Evolutionary conservation across 208 protist genomes (phyloP).

Genomic region (Histomonas meleagridis): DNA sequence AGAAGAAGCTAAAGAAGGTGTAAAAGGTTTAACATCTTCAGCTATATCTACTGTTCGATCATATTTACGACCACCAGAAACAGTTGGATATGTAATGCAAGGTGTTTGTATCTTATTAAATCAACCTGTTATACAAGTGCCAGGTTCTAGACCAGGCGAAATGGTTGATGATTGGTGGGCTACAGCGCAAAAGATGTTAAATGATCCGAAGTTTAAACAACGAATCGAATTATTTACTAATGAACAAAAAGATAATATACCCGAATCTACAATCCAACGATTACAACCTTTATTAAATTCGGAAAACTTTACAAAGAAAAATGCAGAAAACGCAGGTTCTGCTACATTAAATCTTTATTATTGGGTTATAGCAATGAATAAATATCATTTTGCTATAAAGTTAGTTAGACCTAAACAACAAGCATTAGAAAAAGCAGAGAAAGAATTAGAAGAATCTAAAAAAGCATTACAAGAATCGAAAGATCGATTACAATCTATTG

Average conservation of each 20-base stretch:
- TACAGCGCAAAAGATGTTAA: neutral
- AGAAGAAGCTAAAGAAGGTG: constrained; percentile 69
- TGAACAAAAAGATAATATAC: constrained; percentile 69
- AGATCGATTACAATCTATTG: constrained; percentile 69
- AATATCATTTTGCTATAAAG: constrained; percentile 69
- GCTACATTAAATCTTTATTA: constrained; percentile 89
- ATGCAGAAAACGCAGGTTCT: constrained; percentile 68
- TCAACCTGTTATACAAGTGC: constrained; percentile 50
- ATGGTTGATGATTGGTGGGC: constrained; percentile 51
- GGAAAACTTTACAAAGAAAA: constrained; percentile 30
- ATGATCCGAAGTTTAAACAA: neutral
- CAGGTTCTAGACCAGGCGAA: constrained; percentile 47
- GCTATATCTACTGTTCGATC: constrained; percentile 80
- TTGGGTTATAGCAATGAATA: constrained; percentile 90
- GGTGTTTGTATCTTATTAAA: constrained; percentile 86
- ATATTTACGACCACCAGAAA: constrained; percentile 74
- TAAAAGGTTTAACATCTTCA: constrained; percentile 72
- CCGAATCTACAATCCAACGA: neutral
- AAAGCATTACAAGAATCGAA: constrained; percentile 70
- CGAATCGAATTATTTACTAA: constrained; percentile 80
- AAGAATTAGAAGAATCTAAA: constrained; percentile 71
- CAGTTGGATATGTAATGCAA: constrained; percentile 79
- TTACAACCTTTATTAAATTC: neutral
- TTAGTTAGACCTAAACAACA: constrained; percentile 72
- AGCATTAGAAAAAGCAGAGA: constrained; percentile 68